A percentile compares a stretch with the other conserved stretches of the same genome.
phyloP scores from a whole-genome alignment of 805 yeast species.

The Suhomyces sp. region DNA sequence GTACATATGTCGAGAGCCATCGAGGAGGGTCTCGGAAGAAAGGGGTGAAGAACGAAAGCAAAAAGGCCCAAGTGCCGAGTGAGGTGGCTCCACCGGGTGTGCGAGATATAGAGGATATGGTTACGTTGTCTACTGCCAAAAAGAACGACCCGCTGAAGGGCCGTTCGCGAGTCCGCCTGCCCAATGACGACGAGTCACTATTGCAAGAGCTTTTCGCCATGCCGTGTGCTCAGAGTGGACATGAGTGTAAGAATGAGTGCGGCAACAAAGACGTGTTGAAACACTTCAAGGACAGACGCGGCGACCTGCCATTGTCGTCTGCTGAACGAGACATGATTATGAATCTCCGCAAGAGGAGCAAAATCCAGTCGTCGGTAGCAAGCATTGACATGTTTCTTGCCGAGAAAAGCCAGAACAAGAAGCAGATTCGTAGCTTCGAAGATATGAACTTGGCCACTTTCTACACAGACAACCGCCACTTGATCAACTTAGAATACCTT shows the following conservation, averaged over 20 bases:
- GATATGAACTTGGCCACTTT: conserved; percentile 3
- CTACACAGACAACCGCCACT: conserved; percentile 12
- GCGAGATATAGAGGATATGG: conserved; percentile 16
- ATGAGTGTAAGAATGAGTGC: conserved; percentile 2
- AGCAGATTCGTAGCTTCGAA: conserved; percentile 1
- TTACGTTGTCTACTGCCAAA: neutral
- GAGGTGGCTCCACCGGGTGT: neutral
- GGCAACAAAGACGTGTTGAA: conserved; percentile 1
- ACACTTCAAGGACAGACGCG: conserved; percentile 1
- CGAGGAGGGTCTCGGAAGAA: conserved; percentile 54
- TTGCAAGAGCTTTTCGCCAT: conserved; percentile 1
- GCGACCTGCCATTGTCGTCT: neutral
- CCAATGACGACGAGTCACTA: neutral
- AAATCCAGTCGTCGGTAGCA: conserved; percentile 5
- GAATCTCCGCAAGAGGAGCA: conserved; percentile 4
- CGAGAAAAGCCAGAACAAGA: neutral
- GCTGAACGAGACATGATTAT: conserved; percentile 2
- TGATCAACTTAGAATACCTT: conserved; percentile 16
- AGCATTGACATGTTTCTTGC: conserved; percentile 3
- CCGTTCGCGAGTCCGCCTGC: neutral
- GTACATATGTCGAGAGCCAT: conserved; percentile 50
- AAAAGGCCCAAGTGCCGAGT: conserved; percentile 10
- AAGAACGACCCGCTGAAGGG: conserved; percentile 2
- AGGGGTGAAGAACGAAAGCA: conserved; percentile 28
- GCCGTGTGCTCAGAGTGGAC: conserved; percentile 5